Conservation (phyloP, 345 rosid species). For the Carallia brachiata region DNA sequence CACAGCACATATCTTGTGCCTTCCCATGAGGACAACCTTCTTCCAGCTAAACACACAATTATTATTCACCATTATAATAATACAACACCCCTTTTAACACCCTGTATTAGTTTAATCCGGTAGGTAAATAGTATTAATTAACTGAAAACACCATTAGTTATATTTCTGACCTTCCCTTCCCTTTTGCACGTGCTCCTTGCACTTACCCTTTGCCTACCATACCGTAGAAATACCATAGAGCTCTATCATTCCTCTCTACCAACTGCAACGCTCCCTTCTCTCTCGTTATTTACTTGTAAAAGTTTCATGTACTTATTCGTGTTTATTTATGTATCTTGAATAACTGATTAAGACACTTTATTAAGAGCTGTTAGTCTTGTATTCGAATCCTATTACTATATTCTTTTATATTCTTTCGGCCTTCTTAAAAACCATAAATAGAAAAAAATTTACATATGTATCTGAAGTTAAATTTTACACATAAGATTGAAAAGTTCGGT, state of each 20-base stretch:
- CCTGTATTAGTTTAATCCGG: not conserved
- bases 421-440: too few relatives aligned
- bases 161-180: constrained; percentile 25
- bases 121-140: not conserved
- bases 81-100: not conserved
- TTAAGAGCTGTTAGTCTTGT: too few relatives aligned
- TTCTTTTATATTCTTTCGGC: too few relatives aligned
- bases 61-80: constrained; percentile 20
- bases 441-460: too few relatives aligned
- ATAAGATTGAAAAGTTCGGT: too few relatives aligned
- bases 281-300: not conserved
- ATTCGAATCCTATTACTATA: too few relatives aligned
- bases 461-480: too few relatives aligned
- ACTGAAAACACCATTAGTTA: not conserved
- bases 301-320: not conserved
- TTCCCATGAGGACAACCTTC: constrained; percentile 29
- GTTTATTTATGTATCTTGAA: too few relatives aligned
- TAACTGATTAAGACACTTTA: too few relatives aligned
- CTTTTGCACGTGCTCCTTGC: constrained; percentile 43
- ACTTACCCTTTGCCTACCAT: constrained; percentile 29
- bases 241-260: constrained; percentile 29
- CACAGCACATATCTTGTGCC: constrained; percentile 84
- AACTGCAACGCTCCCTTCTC: constrained; percentile 31
- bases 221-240: not conserved
- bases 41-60: constrained; percentile 1